Evolutionary conservation across 2,329 filamentous ascomycete genomes (phyloP).

Genomic region (Didymella glomerata): DNA sequence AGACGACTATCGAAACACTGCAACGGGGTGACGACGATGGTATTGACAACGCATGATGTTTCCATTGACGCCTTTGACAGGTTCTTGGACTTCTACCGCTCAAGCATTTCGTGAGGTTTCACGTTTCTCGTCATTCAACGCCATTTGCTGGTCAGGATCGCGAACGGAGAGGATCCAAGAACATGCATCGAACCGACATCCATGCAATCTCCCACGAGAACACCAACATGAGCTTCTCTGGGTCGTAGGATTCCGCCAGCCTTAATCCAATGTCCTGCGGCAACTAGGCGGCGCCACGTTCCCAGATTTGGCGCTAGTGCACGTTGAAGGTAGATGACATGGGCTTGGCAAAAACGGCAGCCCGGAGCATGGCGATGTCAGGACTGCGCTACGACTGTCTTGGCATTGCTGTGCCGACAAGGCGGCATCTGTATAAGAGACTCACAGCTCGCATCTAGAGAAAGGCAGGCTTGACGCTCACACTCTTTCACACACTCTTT

Average conservation of each 20-base stretch:
- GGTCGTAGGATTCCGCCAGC: slow-evolving; percentile 30
- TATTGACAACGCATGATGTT: slow-evolving; percentile 36
- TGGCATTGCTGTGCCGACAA: slow-evolving; percentile 27
- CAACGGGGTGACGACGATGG: slow-evolving; percentile 7
- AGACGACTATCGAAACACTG: not conserved
- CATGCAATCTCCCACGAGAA: slow-evolving; percentile 30
- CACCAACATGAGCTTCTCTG: slow-evolving; percentile 30
- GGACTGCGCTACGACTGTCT: slow-evolving; percentile 27
- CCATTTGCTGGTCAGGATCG: slow-evolving; percentile 28
- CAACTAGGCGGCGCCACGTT: slow-evolving; percentile 30
- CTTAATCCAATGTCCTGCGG: slow-evolving; percentile 33
- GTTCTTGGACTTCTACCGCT: slow-evolving; percentile 15
- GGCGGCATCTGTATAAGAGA: slow-evolving; percentile 38
- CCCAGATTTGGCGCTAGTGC: slow-evolving; percentile 28
- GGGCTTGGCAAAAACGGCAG: slow-evolving; percentile 31
- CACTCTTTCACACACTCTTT: slow-evolving; percentile 45
- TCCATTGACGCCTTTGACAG: slow-evolving; percentile 34
- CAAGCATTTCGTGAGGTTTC: slow-evolving; percentile 32
- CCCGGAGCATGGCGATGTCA: slow-evolving; percentile 28
- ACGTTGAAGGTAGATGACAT: slow-evolving; percentile 39
- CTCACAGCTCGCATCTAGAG: slow-evolving; percentile 21
- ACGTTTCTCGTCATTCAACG: slow-evolving; percentile 24
- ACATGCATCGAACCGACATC: slow-evolving; percentile 34
- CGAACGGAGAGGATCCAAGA: slow-evolving; percentile 24
- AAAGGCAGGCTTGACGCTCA: slow-evolving; percentile 46